These are phyloP conservation scores for Antarctomyces pellizariae DNA, from an alignment of 495 filamentous ascomycete species.

Conservation along the genomic window DNA sequence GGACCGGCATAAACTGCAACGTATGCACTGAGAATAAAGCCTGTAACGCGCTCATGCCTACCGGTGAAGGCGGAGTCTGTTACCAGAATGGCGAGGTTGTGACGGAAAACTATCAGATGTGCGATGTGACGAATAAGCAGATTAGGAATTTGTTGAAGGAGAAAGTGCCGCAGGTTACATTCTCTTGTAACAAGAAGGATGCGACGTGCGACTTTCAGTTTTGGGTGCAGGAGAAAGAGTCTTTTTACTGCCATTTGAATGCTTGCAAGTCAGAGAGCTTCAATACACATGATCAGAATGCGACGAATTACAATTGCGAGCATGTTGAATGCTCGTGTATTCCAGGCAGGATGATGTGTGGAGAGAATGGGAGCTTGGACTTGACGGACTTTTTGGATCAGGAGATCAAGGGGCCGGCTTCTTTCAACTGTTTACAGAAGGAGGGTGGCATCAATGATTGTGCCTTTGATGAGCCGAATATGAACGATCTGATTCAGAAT, in stretches of 20 bases:
- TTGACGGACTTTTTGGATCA: conserved; percentile 67
- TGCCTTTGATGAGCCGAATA: conserved; percentile 68
- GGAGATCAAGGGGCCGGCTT: conserved; percentile 64
- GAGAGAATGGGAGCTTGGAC: conserved; percentile 73
- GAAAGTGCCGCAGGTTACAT: conserved; percentile 76
- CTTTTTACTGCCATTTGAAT: conserved; percentile 82
- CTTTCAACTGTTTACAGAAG: conserved; percentile 47
- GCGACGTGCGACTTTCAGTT: conserved; percentile 86
- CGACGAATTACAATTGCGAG: conserved; percentile 62
- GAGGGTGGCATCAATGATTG: conserved; percentile 35
- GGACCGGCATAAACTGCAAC: conserved; percentile 98
- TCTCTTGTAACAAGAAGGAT: conserved; percentile 57
- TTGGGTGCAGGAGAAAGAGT: conserved; percentile 84
- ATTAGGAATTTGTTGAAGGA: conserved; percentile 70
- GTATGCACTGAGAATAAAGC: conserved; percentile 66
- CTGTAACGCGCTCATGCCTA: conserved; percentile 68
- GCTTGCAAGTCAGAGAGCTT: conserved; percentile 51
- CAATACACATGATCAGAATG: conserved; percentile 47
- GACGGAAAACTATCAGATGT: conserved; percentile 92
- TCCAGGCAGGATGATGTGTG: conserved; percentile 79
- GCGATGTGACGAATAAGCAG: conserved; percentile 83
- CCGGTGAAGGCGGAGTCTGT: conserved; percentile 58
- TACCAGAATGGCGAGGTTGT: conserved; percentile 77
- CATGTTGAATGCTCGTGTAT: conserved; percentile 73
- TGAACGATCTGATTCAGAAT: conserved; percentile 67